A percentile compares a stretch with the other conserved stretches of the same genome.
phyloP scores from a whole-genome alignment of 2,329 filamentous ascomycete species.

The Thielaviopsis ethacetica region DNA sequence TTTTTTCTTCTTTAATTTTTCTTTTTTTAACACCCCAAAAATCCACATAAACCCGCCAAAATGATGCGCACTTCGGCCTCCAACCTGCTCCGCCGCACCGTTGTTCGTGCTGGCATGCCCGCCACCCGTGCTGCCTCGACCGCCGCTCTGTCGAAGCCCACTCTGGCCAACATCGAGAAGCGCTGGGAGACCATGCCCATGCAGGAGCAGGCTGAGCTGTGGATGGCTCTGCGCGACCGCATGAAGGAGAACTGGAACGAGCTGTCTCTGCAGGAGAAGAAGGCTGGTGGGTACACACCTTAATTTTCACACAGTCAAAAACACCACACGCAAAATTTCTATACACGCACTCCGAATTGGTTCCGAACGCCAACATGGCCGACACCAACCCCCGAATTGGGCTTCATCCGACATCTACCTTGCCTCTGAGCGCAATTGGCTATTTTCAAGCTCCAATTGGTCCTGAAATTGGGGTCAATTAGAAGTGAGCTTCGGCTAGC shows the following conservation, averaged over 20 bases:
- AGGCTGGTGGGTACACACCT: slow-evolving; percentile 62
- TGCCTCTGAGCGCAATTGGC: neutral
- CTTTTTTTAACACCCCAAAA: neutral
- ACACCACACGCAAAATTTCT: neutral
- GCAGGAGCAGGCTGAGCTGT: slow-evolving; percentile 97
- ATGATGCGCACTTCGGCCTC: slow-evolving; percentile 38
- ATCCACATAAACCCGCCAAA: slow-evolving; percentile 16
- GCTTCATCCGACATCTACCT: neutral
- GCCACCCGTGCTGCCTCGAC: slow-evolving; percentile 45
- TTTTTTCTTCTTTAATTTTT: slow-evolving; percentile 3
- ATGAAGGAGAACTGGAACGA: slow-evolving; percentile 98
- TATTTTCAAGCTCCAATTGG: neutral
- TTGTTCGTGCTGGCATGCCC: slow-evolving; percentile 27
- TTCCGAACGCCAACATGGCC: neutral
- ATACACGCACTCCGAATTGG: neutral
- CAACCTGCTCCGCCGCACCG: slow-evolving; percentile 35
- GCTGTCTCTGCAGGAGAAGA: slow-evolving; percentile 94
- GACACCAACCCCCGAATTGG: neutral
- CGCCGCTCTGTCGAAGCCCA: slow-evolving; percentile 95
- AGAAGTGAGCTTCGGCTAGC: neutral
- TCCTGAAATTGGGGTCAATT: neutral
- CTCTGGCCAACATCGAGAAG: slow-evolving; percentile 96
- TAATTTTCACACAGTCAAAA: slow-evolving; percentile 4
- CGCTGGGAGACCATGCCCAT: slow-evolving; percentile 96
- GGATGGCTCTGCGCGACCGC: slow-evolving; percentile 94